A percentile compares a stretch with the other conserved stretches of the same genome.
These are phyloP conservation scores for Grigorovia transvaalensis DNA, from an alignment of 805 yeast genomes.

Conservation along the genomic window DNA sequence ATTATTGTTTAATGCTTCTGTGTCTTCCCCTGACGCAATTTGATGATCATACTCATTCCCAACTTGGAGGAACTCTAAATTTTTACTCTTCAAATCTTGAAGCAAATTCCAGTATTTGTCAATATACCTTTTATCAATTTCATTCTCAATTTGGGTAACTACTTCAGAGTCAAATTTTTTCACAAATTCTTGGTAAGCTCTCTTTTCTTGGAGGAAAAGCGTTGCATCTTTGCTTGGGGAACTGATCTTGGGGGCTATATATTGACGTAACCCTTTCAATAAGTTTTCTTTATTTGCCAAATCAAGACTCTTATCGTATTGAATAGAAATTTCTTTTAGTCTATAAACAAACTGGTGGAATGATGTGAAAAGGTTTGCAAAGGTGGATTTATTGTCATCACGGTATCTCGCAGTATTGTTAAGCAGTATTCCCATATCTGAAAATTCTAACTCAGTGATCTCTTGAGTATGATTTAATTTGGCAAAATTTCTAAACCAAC, in stretches of 20 bases:
- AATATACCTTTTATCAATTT: conserved; percentile 5
- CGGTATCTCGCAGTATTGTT: conserved; percentile 12
- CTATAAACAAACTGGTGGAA: conserved; percentile 17
- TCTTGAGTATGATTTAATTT: conserved; percentile 7
- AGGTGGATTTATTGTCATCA: conserved; percentile 8
- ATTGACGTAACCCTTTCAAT: conserved; percentile 7
- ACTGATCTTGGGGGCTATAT: conserved; percentile 5
- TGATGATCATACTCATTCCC: background rate
- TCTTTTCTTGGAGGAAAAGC: conserved; percentile 11
- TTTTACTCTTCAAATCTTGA: conserved; percentile 4
- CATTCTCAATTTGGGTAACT: conserved; percentile 1
- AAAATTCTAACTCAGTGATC: conserved; percentile 8
- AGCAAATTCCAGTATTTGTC: conserved; percentile 9
- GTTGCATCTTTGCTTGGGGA: conserved; percentile 22
- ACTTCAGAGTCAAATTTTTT: conserved; percentile 2
- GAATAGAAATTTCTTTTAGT: conserved; percentile 20
- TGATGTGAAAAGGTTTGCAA: conserved; percentile 6
- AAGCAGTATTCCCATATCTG: conserved; percentile 12
- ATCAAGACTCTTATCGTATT: conserved; percentile 8
- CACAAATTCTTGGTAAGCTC: conserved; percentile 9
- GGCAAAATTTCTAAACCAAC: conserved; percentile 4
- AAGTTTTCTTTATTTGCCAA: conserved; percentile 8
- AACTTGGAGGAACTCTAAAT: conserved; percentile 6
- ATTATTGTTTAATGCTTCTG: background rate
- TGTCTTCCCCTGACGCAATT: background rate